Evolutionary conservation across 345 rosid genomes (phyloP).

Genomic region (Pelargonium nanum): DNA sequence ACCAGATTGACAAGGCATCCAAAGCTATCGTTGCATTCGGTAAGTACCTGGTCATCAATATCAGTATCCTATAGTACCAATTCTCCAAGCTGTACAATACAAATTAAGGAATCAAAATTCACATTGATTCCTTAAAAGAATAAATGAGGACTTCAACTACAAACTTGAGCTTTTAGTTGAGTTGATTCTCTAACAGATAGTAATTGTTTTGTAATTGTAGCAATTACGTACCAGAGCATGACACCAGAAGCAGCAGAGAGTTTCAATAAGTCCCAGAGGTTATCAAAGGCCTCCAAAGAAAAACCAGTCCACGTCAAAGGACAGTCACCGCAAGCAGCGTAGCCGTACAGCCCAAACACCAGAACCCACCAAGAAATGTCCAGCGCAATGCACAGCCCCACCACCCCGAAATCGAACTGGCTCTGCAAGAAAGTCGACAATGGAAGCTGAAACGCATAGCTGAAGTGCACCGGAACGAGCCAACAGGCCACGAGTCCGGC

Average conservation of each 20-base stretch:
- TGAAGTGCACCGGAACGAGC: conserved; percentile 35
- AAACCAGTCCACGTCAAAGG: conserved; percentile 34
- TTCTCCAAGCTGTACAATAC: conserved; percentile 26
- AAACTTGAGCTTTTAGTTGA: no score
- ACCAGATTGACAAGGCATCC: conserved; percentile 35
- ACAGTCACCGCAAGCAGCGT: conserved; percentile 15
- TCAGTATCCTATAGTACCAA: conserved; percentile 36
- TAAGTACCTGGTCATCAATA: conserved; percentile 28
- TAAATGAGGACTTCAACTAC: no score
- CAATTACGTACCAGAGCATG: conserved; percentile 31
- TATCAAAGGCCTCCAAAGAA: conserved; percentile 23
- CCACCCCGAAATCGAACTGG: conserved; percentile 24
- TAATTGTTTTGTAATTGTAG: no score
- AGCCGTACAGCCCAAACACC: conserved; percentile 13
- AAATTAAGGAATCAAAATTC: background rate
- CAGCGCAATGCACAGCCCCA: conserved; percentile 24
- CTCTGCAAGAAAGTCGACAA: conserved; percentile 32
- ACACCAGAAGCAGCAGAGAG: conserved; percentile 37
- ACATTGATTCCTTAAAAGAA: background rate
- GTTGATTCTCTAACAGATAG: no score
- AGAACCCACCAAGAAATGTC: conserved; percentile 35
- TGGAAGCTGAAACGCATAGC: conserved; percentile 36
- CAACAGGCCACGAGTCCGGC: conserved; percentile 22
- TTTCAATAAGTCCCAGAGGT: conserved; percentile 26
- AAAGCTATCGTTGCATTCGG: conserved; percentile 27